Evolutionary conservation across 176 grass and related monocot species (phyloP).

Genomic region (Musa schizocarpa): DNA sequence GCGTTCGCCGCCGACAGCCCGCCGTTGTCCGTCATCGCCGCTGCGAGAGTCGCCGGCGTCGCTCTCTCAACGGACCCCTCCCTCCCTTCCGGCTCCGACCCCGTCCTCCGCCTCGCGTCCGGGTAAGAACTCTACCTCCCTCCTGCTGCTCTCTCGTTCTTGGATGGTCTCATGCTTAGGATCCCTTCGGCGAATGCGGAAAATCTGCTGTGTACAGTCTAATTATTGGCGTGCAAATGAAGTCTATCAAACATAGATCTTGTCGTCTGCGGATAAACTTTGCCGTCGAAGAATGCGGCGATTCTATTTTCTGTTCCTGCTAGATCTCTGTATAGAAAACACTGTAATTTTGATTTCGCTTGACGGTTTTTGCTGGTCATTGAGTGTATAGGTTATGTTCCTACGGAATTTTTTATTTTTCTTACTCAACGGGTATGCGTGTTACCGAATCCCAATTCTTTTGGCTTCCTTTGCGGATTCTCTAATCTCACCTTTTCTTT

Average conservation of each 20-base stretch:
- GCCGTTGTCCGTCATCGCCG: conserved; percentile 56
- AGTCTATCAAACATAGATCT: too few species aligned
- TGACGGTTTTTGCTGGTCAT: too few species aligned
- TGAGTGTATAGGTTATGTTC: too few species aligned
- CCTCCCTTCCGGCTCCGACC: conserved; percentile 44
- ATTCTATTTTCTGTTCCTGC: too few species aligned
- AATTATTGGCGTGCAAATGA: too few species aligned
- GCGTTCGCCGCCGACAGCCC: conserved; percentile 49
- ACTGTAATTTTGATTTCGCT: too few species aligned
- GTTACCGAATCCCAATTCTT: too few species aligned
- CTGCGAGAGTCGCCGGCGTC: conserved; percentile 57
- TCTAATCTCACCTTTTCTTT: neutral
- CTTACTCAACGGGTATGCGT: neutral
- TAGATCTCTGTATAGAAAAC: too few species aligned
- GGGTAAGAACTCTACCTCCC: conserved; percentile 26
- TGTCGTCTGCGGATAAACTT: too few species aligned
- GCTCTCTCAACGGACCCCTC: conserved; percentile 40
- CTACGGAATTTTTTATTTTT: neutral
- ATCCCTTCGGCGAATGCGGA: neutral
- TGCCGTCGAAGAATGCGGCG: too few species aligned
- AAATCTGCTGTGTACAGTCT: neutral
- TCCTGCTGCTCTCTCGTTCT: neutral
- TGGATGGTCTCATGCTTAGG: neutral
- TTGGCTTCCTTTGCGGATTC: too few species aligned
- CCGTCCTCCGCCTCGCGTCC: conserved; percentile 46